Percentiles rank a stretch among this genome's conserved stretches.
These are phyloP conservation scores for Phaeosphaeria sp. DNA, from an alignment of 2,329 filamentous ascomycete species.

Conservation along the genomic window DNA sequence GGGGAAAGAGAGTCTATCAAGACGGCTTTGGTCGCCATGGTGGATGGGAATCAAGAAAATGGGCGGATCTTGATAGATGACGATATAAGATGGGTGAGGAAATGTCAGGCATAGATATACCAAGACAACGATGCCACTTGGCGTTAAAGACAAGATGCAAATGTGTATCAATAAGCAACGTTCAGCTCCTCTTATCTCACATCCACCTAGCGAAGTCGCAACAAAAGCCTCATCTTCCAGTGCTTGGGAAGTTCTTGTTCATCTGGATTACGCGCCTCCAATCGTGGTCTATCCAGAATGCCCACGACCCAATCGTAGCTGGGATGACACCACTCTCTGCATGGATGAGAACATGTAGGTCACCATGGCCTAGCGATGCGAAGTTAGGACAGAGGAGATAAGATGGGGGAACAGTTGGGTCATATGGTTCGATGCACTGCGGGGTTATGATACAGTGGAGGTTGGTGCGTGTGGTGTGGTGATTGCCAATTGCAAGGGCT, in stretches of 20 bases:
- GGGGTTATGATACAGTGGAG: not conserved
- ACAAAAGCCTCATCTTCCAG: not conserved
- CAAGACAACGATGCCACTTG: not conserved
- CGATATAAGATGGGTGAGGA: too few species aligned
- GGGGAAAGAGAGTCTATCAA: too few species aligned
- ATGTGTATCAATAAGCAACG: not conserved
- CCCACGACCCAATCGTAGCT: not conserved
- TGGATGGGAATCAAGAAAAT: too few species aligned
- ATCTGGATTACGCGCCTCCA: not conserved
- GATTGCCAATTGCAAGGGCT: not conserved
- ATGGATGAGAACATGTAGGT: not conserved
- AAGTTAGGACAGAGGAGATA: not conserved
- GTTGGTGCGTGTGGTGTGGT: not conserved
- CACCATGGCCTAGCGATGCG: not conserved
- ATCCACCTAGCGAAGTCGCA: not conserved
- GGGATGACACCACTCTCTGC: not conserved
- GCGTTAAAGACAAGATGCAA: not conserved
- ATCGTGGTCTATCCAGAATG: not conserved
- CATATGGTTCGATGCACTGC: not conserved
- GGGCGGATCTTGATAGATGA: too few species aligned
- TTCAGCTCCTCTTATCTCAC: not conserved
- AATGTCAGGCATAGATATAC: not conserved
- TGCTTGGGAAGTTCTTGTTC: not conserved
- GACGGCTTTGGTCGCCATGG: not conserved
- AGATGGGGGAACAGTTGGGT: not conserved